A percentile compares a stretch with the other conserved stretches of the same genome.
Conservation (phyloP, 2,329 filamentous ascomycete genomes). For the Sclerotinia trifoliorum region DNA sequence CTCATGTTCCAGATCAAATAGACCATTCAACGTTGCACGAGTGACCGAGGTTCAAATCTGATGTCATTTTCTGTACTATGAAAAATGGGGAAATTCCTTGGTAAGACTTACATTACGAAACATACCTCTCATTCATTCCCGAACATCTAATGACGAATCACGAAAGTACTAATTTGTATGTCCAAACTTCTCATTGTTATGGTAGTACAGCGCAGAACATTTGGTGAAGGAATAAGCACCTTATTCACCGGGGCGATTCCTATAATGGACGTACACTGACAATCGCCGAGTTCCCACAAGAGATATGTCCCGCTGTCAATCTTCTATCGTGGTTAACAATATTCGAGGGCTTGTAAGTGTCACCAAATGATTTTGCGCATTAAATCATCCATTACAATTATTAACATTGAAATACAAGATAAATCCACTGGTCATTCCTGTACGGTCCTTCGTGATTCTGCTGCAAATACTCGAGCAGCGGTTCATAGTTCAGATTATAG, state of each 20-base stretch:
- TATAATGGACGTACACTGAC: background rate
- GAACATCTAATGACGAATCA: background rate
- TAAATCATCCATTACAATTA: background rate
- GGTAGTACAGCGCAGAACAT: background rate
- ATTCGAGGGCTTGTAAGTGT: background rate
- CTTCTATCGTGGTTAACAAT: background rate
- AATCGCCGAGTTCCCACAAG: background rate
- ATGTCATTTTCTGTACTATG: too few relatives aligned
- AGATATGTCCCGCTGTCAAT: background rate
- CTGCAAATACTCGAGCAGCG: background rate
- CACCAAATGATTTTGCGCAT: background rate
- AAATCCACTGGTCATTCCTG: background rate
- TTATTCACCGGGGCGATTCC: background rate
- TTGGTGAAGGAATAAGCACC: background rate
- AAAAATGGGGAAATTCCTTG: too few relatives aligned
- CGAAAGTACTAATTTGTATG: background rate
- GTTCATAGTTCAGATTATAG: background rate
- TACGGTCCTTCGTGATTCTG: background rate
- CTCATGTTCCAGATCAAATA: background rate
- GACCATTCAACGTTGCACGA: background rate
- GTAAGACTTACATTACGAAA: background rate
- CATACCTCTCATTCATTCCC: background rate
- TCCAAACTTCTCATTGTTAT: background rate
- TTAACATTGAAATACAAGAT: background rate
- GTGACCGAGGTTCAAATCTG: background rate